Conservation (phyloP, 768 basidiomycete genomes). For the Baorangia bicolor region DNA sequence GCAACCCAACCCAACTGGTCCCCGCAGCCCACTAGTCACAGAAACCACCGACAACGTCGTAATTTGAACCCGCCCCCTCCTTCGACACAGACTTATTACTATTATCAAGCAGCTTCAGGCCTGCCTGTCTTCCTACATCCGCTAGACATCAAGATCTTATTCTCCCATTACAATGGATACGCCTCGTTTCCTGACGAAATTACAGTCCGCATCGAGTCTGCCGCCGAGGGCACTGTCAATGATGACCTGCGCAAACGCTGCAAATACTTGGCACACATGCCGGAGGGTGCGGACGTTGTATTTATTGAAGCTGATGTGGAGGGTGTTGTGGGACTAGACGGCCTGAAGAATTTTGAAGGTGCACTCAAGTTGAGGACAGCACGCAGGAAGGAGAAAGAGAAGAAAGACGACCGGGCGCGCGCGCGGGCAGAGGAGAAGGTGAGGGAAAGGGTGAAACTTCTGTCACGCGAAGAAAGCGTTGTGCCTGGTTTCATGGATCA, state of each 20-base stretch:
- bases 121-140: constrained; percentile 92
- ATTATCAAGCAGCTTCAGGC: constrained; percentile 93
- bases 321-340: constrained; percentile 71
- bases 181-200: constrained; percentile 82
- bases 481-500: constrained; percentile 5
- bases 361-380: constrained; percentile 73
- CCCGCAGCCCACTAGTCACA: constrained; percentile 29
- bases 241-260: constrained; percentile 93
- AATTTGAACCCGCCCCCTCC: constrained; percentile 87
- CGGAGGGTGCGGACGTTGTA: constrained; percentile 88
- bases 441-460: constrained; percentile 48
- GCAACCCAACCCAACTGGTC: constrained; percentile 5
- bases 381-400: constrained; percentile 76
- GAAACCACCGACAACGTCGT: constrained; percentile 58
- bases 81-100: constrained; percentile 89
- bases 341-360: constrained; percentile 80
- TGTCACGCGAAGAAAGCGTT: constrained; percentile 20
- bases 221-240: constrained; percentile 77
- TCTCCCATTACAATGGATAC: constrained; percentile 81
- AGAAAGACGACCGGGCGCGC: constrained; percentile 86
- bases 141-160: constrained; percentile 89
- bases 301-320: constrained; percentile 89
- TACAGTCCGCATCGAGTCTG: constrained; percentile 74
- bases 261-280: constrained; percentile 92
- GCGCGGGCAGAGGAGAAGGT: constrained; percentile 75